Evolutionary conservation across 148 eudicot genomes (phyloP).

Genomic region (Camellia sinensis): DNA sequence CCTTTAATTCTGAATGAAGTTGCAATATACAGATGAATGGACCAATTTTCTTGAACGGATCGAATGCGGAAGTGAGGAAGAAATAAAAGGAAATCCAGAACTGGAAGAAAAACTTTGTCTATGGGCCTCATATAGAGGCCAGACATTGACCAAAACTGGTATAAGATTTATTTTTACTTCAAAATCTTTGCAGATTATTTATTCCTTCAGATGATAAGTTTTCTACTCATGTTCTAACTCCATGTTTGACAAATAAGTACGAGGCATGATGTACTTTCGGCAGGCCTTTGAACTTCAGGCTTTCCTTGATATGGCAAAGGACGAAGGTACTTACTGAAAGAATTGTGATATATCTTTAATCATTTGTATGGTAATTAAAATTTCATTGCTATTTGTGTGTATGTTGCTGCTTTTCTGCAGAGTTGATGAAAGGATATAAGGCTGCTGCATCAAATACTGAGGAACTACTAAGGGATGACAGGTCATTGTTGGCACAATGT

Average conservation of each 20-base stretch:
- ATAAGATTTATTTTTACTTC: constrained; percentile 7
- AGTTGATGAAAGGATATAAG: constrained; percentile 65
- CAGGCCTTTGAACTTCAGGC: constrained; percentile 77
- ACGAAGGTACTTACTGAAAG: constrained; percentile 39
- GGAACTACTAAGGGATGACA: constrained; percentile 40
- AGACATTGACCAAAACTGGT: constrained; percentile 71
- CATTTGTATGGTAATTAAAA: background rate
- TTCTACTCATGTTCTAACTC: constrained; percentile 11
- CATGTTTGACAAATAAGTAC: constrained; percentile 34
- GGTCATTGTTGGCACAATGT: constrained; percentile 57
- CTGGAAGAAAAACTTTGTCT: constrained; percentile 53
- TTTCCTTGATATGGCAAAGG: constrained; percentile 70
- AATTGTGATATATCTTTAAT: background rate
- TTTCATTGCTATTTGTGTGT: background rate
- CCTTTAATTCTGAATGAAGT: constrained; percentile 11
- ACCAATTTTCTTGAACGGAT: constrained; percentile 56
- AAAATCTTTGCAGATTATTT: background rate
- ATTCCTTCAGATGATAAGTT: background rate
- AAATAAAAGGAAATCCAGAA: constrained; percentile 37
- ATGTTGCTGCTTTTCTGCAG: constrained; percentile 24
- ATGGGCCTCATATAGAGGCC: constrained; percentile 81
- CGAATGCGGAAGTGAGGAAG: constrained; percentile 40
- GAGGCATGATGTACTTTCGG: constrained; percentile 79
- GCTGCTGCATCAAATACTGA: constrained; percentile 55
- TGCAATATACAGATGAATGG: constrained; percentile 56